Evolutionary conservation across 2,329 filamentous ascomycete species (phyloP), one percentile per base, ranked within the genome.

Genomic region (Penicillium verrucosum): DNA sequence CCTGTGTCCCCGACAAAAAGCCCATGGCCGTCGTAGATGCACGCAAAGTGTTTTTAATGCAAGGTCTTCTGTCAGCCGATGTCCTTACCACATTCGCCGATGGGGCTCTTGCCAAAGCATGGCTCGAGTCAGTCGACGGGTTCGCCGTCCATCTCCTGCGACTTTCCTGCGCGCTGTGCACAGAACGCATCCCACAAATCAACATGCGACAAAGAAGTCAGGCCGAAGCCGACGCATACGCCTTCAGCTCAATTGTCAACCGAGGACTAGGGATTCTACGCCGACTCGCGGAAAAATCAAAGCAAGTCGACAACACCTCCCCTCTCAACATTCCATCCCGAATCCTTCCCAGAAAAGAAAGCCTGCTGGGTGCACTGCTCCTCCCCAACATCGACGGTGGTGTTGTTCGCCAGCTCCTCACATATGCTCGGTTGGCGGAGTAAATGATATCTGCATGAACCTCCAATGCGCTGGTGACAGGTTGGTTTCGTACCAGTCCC

Each of bases 21-120:
- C 72, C 87, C 27, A 76, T 89, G 0, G 83, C 86, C 0, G 81
- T 92, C 5, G 84, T 94, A 5, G 92, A 97, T 70, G 85, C 85
- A 4, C 86, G 94, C 55, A 96, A 96, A 73, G 89, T 94, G 0
- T 88, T 91, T 67, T 78, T 99, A 11, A 94, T 96, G 82, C 94
- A 99, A 75, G 92, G 92, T 1, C 84, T 97, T 66, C 81, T 97
- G 6, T 89, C 92, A 1, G 92, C 91, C 0, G 92, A 97, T 64
- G 95, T 97, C 50, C 77, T 97, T 3, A 86, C 91, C 0, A 87
- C 87, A 10, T 80, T 97, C 5, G 81, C 85, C n/a, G 91, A 95
- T 62, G 82, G 82, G 16, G 82, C 85, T 4, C 76, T 97, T 8
- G 88, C 92, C 4, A 85, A 85, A 54, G 80, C 84, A 0, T 97